Conservation (phyloP, 2,329 filamentous ascomycete genomes). For the Epichloe aotearoae region DNA sequence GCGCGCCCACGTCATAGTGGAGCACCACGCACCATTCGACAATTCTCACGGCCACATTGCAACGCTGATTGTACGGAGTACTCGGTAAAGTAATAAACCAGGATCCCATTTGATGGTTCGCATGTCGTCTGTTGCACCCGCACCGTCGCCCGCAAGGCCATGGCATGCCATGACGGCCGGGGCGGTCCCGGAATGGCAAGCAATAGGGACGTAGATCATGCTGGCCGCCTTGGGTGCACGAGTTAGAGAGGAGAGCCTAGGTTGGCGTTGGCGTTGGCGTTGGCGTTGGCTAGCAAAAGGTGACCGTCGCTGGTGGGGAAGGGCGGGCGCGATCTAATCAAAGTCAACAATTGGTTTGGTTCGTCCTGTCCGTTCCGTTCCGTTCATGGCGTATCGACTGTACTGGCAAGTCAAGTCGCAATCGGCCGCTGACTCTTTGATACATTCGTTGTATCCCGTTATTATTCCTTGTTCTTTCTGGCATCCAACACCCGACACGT, state of each 20-base stretch:
- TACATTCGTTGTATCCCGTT: neutral
- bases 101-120: neutral
- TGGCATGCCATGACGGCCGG: neutral
- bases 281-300: too few relatives aligned
- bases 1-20: neutral
- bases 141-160: neutral
- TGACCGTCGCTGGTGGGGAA: neutral
- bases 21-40: neutral
- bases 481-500: neutral
- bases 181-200: neutral
- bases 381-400: neutral
- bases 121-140: neutral
- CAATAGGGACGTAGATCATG: neutral
- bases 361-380: neutral
- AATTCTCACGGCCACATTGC: neutral
- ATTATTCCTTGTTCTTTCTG: neutral
- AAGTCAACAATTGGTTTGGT: neutral
- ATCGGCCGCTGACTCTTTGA: neutral
- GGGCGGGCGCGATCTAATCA: neutral
- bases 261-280: too few relatives aligned
- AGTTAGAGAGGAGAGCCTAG: too few relatives aligned
- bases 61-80: neutral
- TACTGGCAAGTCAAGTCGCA: neutral
- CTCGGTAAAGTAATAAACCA: neutral
- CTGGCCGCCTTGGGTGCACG: too few relatives aligned